Base-by-base conservation (phyloP, 2,329 filamentous ascomycete species). In the Alternaria sp. region DNA sequence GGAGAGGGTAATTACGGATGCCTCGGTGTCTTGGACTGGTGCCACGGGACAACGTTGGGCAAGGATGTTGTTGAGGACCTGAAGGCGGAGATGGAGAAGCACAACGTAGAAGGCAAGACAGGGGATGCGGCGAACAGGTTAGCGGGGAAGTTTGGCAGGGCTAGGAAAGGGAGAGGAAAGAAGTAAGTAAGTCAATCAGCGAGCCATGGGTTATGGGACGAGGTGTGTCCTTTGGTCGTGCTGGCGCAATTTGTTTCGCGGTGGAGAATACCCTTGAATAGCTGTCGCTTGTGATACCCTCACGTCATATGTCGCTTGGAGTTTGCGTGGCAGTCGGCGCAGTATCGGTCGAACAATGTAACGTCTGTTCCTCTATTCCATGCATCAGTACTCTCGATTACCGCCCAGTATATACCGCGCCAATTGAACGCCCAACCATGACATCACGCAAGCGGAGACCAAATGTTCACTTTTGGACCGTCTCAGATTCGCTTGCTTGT, bases 1-100 rank as follows among this genome's bases (percentile, higher is more conserved):
- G 86, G 86, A 0, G 74, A 78, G 13, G 86, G 86, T 0, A 90
- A 90, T 60, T 90, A 81, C 63, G 86, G 85, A 10, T 82, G 85
- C 0, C 84, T 85, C 80, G 88, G 88, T 0, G 69, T 90, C 5
- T 56, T 90, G 29, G 70, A 75, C 58, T 72, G 74, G 74, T 62
- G 65, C 54, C 67, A 72, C 60, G 66, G 68, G 36, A 81, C 72
- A 54, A 80, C 72, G 50, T 66, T 76, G 51, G 81, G 88, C 82
- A 28, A 90, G 85, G 81, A 86, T 67, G 80, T 86, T 3, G 73
- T 84, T 17, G 81, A 83, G 49, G 84, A 88, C 70, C 67, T 86
- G 21, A 81, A 80, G 50, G 81, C 81, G 29, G 85, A 88, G 73
- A 83, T 82, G 24, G 80, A 84, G 48, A 86, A 85, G 74, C 83